Conservation (phyloP, 106 monocot species). For the Allium fistulosum region DNA sequence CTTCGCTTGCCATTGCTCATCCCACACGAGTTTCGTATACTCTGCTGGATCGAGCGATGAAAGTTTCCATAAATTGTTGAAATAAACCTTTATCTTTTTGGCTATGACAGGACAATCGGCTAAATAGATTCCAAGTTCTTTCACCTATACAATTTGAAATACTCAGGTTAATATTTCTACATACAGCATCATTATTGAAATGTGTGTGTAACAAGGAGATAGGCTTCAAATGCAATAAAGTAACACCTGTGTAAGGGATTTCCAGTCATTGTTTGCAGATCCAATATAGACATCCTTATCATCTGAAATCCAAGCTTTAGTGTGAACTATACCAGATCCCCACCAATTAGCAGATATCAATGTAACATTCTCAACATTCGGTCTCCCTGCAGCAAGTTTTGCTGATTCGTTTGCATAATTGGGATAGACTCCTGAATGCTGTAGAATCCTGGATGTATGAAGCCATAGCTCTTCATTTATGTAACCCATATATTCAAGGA, state of each 20-base stretch:
- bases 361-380: conserved; percentile 86
- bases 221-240: too few relatives aligned
- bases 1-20: conserved; percentile 64
- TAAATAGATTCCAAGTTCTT: conserved; percentile 86
- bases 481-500: too few relatives aligned
- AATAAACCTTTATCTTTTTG: conserved; percentile 50
- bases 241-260: conserved; percentile 94
- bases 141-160: conserved; percentile 51
- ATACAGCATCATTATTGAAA: too few relatives aligned
- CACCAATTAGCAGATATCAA: conserved; percentile 71
- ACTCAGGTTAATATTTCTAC: too few relatives aligned
- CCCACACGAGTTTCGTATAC: conserved; percentile 59
- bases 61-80: conserved; percentile 74
- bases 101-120: conserved; percentile 63
- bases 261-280: conserved; percentile 98
- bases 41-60: conserved; percentile 53
- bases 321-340: conserved; percentile 92
- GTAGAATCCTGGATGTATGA: conserved; percentile 49
- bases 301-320: conserved; percentile 98
- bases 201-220: too few relatives aligned
- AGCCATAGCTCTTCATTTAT: too few relatives aligned
- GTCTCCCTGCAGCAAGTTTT: conserved; percentile 66
- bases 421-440: conserved; percentile 89
- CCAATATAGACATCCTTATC: conserved; percentile 73
- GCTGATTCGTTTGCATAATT: conserved; percentile 73